These are phyloP conservation scores for Schizophyllum amplum DNA, from an alignment of 1,284 basidiomycete species.

Conservation along the genomic window DNA sequence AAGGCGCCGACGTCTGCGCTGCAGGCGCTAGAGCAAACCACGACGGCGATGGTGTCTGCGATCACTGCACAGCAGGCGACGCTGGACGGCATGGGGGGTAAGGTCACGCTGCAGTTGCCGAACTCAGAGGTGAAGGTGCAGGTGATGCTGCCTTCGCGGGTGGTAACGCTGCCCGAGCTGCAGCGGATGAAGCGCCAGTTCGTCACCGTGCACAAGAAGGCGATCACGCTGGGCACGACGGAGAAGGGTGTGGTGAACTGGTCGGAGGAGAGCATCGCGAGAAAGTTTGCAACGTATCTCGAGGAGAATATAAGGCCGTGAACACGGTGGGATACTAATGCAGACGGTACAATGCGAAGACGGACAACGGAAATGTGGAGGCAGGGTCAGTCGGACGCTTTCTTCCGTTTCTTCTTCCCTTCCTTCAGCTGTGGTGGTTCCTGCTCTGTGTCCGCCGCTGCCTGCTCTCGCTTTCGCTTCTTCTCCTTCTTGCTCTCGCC, in stretches of 20 bases:
- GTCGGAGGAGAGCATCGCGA: constrained; percentile 64
- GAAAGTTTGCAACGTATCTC: constrained; percentile 73
- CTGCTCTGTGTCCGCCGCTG: constrained; percentile 16
- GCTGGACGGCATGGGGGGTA: constrained; percentile 48
- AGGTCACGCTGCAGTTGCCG: constrained; percentile 43
- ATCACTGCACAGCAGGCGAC: constrained; percentile 24
- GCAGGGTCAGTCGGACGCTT: constrained; percentile 6
- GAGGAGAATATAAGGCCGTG: constrained; percentile 59
- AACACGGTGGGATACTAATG: constrained; percentile 6
- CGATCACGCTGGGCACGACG: constrained; percentile 76
- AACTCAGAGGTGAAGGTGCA: constrained; percentile 24
- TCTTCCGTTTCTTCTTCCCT: constrained; percentile 15
- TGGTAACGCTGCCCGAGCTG: constrained; percentile 74
- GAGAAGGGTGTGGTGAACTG: constrained; percentile 74
- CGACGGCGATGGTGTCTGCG: constrained; percentile 56
- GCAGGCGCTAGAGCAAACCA: constrained; percentile 68
- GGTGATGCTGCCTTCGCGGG: constrained; percentile 58
- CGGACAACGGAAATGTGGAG: background rate
- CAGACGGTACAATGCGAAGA: background rate
- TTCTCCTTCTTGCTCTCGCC: constrained; percentile 14
- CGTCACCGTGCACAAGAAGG: constrained; percentile 79
- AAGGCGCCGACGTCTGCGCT: constrained; percentile 81
- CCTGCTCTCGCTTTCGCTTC: constrained; percentile 26
- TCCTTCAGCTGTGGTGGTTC: constrained; percentile 1
- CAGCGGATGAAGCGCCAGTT: constrained; percentile 86